Percentiles rank a stretch among this genome's conserved stretches.
Conservation (phyloP, 495 filamentous ascomycete species). For the Parmelia sp. region DNA sequence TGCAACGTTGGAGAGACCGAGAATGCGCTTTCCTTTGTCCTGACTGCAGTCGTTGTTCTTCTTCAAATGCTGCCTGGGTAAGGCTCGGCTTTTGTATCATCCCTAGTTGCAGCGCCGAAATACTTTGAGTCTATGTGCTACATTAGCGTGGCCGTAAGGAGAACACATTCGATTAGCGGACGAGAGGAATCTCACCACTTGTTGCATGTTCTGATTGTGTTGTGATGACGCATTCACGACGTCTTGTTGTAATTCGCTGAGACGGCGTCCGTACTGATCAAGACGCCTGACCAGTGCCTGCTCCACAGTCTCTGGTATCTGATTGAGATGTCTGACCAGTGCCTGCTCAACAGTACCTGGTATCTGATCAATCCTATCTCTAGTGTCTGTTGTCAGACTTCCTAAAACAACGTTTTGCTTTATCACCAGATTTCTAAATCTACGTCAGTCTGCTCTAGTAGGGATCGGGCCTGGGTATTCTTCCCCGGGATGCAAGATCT, state of each 20-base stretch:
- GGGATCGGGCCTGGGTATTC: too few species aligned
- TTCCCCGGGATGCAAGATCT: not conserved
- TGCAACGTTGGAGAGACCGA: too few species aligned
- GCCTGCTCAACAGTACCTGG: not conserved
- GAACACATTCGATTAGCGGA: too few species aligned
- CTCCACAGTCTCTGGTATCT: not conserved
- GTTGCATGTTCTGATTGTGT: not conserved
- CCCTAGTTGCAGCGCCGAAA: not conserved
- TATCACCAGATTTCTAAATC: not conserved
- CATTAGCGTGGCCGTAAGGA: too few species aligned
- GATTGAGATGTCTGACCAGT: not conserved
- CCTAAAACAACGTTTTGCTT: not conserved
- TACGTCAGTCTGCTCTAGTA: not conserved
- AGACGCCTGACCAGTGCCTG: not conserved
- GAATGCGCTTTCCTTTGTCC: too few species aligned
- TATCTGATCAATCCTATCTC: not conserved
- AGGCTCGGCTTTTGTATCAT: not conserved
- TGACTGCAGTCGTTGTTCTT: not conserved
- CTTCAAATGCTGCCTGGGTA: not conserved
- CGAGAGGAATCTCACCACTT: not conserved
- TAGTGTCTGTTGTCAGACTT: not conserved
- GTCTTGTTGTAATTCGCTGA: not conserved
- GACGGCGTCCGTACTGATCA: not conserved
- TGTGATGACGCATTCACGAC: not conserved
- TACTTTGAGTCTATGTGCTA: not conserved